A percentile compares a stretch with the other conserved stretches of the same genome.
phyloP scores from a whole-genome alignment of 2,329 filamentous ascomycete genomes.

The Tolypocladium nubicola region DNA sequence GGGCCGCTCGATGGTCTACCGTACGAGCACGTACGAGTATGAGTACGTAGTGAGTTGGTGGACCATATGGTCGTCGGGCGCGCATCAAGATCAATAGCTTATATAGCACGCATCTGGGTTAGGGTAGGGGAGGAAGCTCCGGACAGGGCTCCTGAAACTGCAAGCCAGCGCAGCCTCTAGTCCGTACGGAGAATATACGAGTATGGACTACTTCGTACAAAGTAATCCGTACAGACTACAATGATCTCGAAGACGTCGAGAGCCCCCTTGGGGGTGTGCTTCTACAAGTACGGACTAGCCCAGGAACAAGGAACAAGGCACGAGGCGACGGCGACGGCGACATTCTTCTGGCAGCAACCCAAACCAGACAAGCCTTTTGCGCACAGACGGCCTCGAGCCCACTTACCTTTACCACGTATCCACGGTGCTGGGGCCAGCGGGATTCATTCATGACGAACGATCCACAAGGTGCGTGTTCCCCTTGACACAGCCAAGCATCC shows the following conservation, averaged over 20 bases:
- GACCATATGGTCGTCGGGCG: neutral
- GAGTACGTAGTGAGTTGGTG: neutral
- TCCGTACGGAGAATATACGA: too few species aligned
- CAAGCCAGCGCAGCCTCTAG: neutral
- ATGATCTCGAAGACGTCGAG: neutral
- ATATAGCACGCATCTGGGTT: neutral
- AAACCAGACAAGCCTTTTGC: neutral
- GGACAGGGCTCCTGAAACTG: neutral
- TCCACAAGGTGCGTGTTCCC: neutral
- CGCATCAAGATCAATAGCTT: neutral
- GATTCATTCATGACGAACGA: neutral
- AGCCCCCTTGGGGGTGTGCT: neutral
- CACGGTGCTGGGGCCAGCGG: neutral
- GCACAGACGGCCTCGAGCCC: neutral
- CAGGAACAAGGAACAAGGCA: neutral
- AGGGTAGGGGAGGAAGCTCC: neutral
- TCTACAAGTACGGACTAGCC: neutral
- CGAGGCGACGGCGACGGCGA: neutral
- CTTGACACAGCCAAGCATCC: neutral
- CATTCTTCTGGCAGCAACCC: neutral
- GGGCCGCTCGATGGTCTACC: neutral
- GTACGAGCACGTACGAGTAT: neutral
- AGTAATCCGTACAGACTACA: too few species aligned
- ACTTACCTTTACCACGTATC: neutral
- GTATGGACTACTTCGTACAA: too few species aligned